phyloP scores from a whole-genome alignment of 2,329 filamentous ascomycete species.

The Ophiostoma sp. region DNA sequence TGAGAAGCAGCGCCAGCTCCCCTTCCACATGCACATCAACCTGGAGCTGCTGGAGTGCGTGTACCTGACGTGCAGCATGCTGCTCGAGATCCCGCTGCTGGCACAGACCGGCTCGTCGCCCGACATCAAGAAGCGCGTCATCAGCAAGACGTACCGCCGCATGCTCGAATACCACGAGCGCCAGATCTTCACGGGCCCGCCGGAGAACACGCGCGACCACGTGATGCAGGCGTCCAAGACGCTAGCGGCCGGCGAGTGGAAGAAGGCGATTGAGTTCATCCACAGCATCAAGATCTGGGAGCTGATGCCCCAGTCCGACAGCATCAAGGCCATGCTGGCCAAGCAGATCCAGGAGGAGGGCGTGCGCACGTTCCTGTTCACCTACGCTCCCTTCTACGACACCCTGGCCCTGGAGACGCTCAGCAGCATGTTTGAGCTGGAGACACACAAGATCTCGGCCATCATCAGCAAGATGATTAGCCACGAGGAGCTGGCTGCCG shows the following conservation, averaged over 20 bases:
- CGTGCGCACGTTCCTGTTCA: constrained; percentile 97
- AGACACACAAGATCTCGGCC: constrained; percentile 85
- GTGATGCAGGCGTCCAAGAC: constrained; percentile 99
- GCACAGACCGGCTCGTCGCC: constrained; percentile 96
- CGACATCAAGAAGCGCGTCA: constrained; percentile 94
- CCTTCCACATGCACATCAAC: constrained; percentile 99
- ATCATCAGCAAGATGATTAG: constrained; percentile 99
- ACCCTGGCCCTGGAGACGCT: constrained; percentile 85
- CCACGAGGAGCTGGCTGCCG: constrained; percentile 94
- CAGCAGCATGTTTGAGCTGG: constrained; percentile 92
- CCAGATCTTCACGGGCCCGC: constrained; percentile 97
- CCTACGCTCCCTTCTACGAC: constrained; percentile 98
- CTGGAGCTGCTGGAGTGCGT: constrained; percentile 96
- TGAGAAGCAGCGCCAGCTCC: constrained; percentile 94
- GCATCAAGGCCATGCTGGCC: constrained; percentile 96
- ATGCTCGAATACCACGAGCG: constrained; percentile 99
- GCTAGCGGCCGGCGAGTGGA: constrained; percentile 95
- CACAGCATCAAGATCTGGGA: constrained; percentile 99
- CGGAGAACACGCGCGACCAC: constrained; percentile 97
- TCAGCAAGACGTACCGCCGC: constrained; percentile 98
- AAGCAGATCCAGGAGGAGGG: constrained; percentile 99
- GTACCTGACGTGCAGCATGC: constrained; percentile 98
- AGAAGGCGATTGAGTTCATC: constrained; percentile 90
- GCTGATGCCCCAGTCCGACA: constrained; percentile 85
- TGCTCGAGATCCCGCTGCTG: constrained; percentile 94